phyloP scores from a whole-genome alignment of 2,329 filamentous ascomycete genomes.

The Fusarium buxicola region DNA sequence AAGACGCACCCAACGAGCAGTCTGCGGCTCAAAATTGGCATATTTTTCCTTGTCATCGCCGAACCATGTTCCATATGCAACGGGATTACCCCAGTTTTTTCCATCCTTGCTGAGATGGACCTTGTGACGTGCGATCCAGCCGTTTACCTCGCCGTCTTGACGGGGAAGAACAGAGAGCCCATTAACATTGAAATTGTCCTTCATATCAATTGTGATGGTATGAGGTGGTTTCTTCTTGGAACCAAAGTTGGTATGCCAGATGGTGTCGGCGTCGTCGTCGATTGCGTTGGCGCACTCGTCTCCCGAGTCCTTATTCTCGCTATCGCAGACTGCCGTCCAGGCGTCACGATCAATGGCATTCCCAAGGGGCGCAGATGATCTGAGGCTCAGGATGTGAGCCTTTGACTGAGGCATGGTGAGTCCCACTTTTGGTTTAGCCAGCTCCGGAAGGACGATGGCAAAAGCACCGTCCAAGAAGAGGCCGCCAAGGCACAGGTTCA shows the following conservation, averaged over 20 bases:
- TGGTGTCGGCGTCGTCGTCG: not conserved
- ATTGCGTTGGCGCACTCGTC: slow-evolving; percentile 23
- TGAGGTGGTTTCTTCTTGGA: slow-evolving; percentile 14
- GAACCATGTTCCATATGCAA: slow-evolving; percentile 33
- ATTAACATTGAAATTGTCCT: slow-evolving; percentile 25
- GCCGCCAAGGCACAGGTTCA: no score
- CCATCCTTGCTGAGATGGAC: slow-evolving; percentile 22
- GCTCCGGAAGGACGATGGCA: no score
- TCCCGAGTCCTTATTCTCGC: not conserved
- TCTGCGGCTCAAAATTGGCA: slow-evolving; percentile 32
- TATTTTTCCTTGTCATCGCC: slow-evolving; percentile 21
- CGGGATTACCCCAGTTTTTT: slow-evolving; percentile 16
- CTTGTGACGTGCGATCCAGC: slow-evolving; percentile 20
- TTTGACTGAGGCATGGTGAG: not conserved
- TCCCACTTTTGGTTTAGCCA: no score
- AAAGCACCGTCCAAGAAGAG: no score
- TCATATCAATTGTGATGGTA: slow-evolving; percentile 29
- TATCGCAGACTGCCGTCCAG: slow-evolving; percentile 29
- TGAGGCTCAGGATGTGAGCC: slow-evolving; percentile 13
- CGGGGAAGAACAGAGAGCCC: slow-evolving; percentile 29
- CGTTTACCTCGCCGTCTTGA: slow-evolving; percentile 19
- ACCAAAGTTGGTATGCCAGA: slow-evolving; percentile 25
- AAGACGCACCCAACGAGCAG: slow-evolving; percentile 9
- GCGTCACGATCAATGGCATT: slow-evolving; percentile 15
- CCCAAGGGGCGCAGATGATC: slow-evolving; percentile 21